phyloP scores from a whole-genome alignment of 1,284 basidiomycete genomes.

The Garcileccinum viscosum region DNA sequence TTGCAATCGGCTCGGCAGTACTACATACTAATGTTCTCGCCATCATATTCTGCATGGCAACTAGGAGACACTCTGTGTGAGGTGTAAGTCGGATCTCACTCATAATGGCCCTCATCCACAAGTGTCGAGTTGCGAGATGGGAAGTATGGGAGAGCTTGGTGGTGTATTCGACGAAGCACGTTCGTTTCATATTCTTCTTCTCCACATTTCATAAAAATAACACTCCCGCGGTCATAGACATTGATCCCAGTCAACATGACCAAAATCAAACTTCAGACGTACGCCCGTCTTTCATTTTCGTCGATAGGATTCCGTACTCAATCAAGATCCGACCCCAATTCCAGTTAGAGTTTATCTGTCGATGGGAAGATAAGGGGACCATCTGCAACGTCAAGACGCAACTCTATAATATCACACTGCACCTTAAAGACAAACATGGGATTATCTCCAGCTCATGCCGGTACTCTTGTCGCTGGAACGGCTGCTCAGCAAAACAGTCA shows the following conservation, averaged over 20 bases:
- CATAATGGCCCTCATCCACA: background rate
- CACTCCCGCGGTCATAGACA: no score
- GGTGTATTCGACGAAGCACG: no score
- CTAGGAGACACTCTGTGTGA: no score
- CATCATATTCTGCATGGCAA: no score
- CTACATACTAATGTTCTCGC: no score
- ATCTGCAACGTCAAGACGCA: slow-evolving; percentile 1
- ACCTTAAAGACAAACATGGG: slow-evolving; percentile 6
- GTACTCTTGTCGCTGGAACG: slow-evolving; percentile 7
- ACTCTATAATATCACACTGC: background rate
- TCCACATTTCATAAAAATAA: no score
- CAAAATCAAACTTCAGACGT: slow-evolving; percentile 6
- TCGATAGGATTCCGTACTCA: background rate
- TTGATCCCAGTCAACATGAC: background rate
- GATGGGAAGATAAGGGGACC: background rate
- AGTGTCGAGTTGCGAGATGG: background rate
- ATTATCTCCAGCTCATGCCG: background rate
- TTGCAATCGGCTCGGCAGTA: no score
- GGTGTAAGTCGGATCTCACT: background rate
- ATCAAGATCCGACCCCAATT: no score
- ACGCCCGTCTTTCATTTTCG: background rate
- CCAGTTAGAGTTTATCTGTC: background rate
- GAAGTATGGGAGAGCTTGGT: no score
- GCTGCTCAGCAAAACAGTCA: background rate
- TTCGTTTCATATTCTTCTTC: no score